Evolutionary conservation across 1,139 yeast species (phyloP).

Genomic region (Cylindricascospora bacillispora): DNA sequence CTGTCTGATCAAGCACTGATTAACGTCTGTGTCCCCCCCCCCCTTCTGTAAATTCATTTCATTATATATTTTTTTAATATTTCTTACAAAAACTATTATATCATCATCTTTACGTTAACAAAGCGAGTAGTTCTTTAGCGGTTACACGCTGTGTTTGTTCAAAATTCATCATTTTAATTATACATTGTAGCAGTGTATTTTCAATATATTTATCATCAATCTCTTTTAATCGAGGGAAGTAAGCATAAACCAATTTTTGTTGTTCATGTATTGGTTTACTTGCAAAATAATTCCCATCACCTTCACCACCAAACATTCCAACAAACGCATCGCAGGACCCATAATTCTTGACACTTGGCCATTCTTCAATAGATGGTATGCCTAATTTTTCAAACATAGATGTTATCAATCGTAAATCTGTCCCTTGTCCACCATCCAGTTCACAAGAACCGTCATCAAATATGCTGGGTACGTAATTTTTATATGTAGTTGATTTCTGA

Average conservation of each 20-base stretch:
- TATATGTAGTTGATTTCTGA: constrained; percentile 31
- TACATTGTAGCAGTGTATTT: constrained; percentile 13
- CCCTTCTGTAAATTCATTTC: no score
- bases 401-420: constrained; percentile 55
- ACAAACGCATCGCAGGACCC: constrained; percentile 31
- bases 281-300: constrained; percentile 10
- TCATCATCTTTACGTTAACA: constrained; percentile 27
- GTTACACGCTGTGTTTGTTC: no score
- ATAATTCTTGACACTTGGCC: constrained; percentile 36
- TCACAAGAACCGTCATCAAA: constrained; percentile 27
- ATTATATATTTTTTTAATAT: constrained; percentile 2
- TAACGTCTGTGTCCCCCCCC: no score
- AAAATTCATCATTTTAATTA: constrained; percentile 30
- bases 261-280: constrained; percentile 7
- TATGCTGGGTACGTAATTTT: constrained; percentile 25
- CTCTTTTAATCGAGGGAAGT: constrained; percentile 17
- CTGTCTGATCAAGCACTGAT: no score
- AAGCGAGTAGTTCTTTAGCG: no score
- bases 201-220: constrained; percentile 10
- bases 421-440: constrained; percentile 18
- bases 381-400: constrained; percentile 58
- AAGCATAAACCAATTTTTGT: neutral
- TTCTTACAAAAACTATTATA: constrained; percentile 19
- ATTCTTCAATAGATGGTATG: constrained; percentile 40
- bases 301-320: constrained; percentile 24